phyloP scores from a whole-genome alignment of 176 grass and related monocot genomes.

The Tillandsia fasciculata region DNA sequence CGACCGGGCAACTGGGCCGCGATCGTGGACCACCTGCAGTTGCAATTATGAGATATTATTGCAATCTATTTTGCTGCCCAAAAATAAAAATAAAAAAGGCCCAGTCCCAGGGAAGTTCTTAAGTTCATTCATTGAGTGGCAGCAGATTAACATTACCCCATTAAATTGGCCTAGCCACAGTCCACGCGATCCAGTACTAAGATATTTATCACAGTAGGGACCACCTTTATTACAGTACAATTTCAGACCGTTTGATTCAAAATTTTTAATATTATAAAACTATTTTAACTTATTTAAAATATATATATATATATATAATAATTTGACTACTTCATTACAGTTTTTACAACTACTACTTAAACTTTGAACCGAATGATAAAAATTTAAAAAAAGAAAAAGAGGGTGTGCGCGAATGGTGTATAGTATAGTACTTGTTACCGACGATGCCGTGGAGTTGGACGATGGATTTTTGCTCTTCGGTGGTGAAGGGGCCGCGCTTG shows the following conservation, averaged over 20 bases:
- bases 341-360: no score
- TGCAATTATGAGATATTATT: constrained; percentile 12
- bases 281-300: not conserved
- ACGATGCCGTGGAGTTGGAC: constrained; percentile 89
- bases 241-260: not conserved
- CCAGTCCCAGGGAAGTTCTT: not conserved
- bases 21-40: constrained; percentile 16
- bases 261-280: not conserved
- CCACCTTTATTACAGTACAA: constrained; percentile 4
- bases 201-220: constrained; percentile 18
- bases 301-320: not conserved
- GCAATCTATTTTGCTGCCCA: not conserved
- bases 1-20: constrained; percentile 16
- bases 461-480: constrained; percentile 84
- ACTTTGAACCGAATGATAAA: no score
- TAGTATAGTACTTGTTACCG: constrained; percentile 65
- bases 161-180: constrained; percentile 3
- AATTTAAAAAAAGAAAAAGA: not conserved
- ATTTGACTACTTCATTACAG: not conserved
- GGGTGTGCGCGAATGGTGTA: not conserved
- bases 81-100: constrained; percentile 14
- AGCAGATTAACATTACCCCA: constrained; percentile 18
- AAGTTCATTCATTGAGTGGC: constrained; percentile 17
- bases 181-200: constrained; percentile 30
- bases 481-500: constrained; percentile 82